A percentile compares a stretch with the other conserved stretches of the same genome.
Conservation (phyloP, 257 asterid species). For the Datura wrightii region DNA sequence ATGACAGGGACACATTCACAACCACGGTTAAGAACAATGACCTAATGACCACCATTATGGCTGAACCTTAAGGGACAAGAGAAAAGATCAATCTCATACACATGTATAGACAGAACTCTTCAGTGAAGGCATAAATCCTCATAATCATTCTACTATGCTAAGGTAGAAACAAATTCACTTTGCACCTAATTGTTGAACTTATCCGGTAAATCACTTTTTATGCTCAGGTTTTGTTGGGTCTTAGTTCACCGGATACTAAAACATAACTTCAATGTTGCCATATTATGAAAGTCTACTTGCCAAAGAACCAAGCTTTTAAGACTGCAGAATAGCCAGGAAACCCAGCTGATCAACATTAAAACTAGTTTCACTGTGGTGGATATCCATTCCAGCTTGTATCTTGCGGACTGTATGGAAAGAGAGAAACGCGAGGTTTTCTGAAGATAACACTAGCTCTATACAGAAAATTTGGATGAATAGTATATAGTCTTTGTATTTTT, state of each 20-base stretch:
- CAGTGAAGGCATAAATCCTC: background rate
- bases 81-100: background rate
- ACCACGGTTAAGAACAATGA: background rate
- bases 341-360: background rate
- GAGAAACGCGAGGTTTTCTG: background rate
- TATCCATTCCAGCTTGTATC: background rate
- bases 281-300: background rate
- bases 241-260: background rate
- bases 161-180: background rate
- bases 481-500: too few species aligned
- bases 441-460: too few species aligned
- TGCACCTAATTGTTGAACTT: background rate
- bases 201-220: constrained; percentile 7
- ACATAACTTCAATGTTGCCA: background rate
- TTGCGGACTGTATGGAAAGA: background rate
- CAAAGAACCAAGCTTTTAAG: background rate
- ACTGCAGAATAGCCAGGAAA: background rate
- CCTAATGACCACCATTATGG: background rate
- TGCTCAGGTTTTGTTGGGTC: constrained; percentile 17
- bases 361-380: background rate
- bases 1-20: background rate
- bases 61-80: constrained; percentile 5
- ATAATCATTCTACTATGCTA: background rate
- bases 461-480: too few species aligned
- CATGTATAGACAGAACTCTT: background rate